phyloP scores from a whole-genome alignment of 345 rosid genomes.

The Dipteronia sinensis region DNA sequence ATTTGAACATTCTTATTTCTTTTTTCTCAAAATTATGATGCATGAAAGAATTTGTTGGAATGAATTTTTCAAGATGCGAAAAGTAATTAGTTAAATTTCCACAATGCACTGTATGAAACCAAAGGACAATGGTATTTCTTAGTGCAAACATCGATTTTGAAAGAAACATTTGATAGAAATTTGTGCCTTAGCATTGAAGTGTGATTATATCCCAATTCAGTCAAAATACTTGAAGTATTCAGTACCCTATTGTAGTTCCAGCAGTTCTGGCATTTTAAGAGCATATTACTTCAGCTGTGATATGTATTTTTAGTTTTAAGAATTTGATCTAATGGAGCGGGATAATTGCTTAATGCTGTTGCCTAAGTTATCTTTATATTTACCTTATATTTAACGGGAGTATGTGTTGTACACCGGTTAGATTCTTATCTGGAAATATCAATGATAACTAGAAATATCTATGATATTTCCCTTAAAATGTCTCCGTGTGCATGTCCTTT shows the following conservation, averaged over 20 bases:
- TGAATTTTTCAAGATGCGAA: background rate
- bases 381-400: background rate
- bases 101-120: background rate
- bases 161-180: background rate
- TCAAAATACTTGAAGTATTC: background rate
- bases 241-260: background rate
- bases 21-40: background rate
- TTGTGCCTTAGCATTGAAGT: background rate
- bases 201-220: background rate
- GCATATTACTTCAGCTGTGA: background rate
- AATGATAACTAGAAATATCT: background rate
- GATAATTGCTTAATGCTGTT: background rate
- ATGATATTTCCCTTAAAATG: background rate
- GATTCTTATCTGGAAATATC: background rate
- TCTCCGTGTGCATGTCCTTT: background rate
- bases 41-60: background rate
- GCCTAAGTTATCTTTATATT: background rate
- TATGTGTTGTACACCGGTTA: background rate
- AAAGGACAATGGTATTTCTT: background rate
- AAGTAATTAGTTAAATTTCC: background rate
- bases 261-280: background rate
- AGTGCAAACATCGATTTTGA: background rate
- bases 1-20: background rate
- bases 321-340: background rate
- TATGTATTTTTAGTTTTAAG: background rate